Evolutionary conservation across 495 filamentous ascomycete species (phyloP).

Genomic region (Penicillium lividum): DNA sequence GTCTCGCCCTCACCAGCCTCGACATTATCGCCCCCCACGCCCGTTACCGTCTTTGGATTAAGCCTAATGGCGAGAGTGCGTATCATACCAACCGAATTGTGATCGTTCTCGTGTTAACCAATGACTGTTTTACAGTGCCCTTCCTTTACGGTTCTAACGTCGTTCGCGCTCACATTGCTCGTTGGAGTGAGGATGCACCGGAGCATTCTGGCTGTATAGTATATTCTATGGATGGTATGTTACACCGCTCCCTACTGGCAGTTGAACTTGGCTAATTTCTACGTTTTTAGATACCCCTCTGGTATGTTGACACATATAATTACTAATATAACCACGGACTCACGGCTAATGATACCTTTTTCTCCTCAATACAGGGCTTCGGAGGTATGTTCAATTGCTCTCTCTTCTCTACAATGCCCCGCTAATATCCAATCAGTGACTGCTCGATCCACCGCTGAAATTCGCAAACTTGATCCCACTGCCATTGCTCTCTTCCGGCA

Average conservation of each 20-base stretch:
- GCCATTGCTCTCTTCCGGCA: conserved; percentile 71
- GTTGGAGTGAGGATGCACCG: conserved; percentile 55
- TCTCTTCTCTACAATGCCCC: not conserved
- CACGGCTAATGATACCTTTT: not conserved
- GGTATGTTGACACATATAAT: not conserved
- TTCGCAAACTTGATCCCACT: conserved; percentile 81
- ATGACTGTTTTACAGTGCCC: conserved; percentile 3
- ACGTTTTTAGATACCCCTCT: conserved; percentile 6
- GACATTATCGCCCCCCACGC: conserved; percentile 86
- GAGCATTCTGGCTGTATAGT: conserved; percentile 13
- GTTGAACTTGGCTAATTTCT: not conserved
- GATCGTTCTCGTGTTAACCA: not conserved
- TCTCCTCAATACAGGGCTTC: not conserved
- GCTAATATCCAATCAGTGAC: conserved; percentile 57
- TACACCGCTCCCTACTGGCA: too few species aligned
- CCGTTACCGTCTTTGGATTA: conserved; percentile 90
- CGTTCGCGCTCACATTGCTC: conserved; percentile 86
- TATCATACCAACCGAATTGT: not conserved
- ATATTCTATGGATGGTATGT: conserved; percentile 16
- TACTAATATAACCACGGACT: not conserved
- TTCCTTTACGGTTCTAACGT: conserved; percentile 90
- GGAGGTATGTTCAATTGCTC: not conserved
- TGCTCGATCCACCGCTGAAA: conserved; percentile 78
- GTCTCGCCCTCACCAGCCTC: conserved; percentile 51
- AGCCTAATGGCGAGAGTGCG: conserved; percentile 71